These are phyloP conservation scores for Naumovozyma castellii DNA, from an alignment of 805 yeast genomes.

Conservation along the genomic window DNA sequence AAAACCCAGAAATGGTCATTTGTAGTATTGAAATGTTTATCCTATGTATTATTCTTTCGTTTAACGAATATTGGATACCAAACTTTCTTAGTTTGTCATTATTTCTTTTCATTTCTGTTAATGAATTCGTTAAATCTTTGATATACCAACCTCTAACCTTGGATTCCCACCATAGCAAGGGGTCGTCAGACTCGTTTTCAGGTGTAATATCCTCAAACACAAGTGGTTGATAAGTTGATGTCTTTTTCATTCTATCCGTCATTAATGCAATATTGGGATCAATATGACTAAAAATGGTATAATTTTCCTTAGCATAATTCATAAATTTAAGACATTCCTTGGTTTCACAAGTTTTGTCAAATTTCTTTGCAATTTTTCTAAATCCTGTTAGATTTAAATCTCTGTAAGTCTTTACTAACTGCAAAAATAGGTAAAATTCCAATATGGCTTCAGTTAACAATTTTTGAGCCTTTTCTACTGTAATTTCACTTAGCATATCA, in stretches of 20 bases:
- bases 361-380: constrained; percentile 81
- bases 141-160: constrained; percentile 33
- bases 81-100: constrained; percentile 22
- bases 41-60: constrained; percentile 28
- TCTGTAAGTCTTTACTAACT: constrained; percentile 39
- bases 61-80: constrained; percentile 23
- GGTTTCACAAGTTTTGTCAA: constrained; percentile 49
- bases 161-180: constrained; percentile 25
- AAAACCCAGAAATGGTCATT: constrained; percentile 55
- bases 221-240: constrained; percentile 9
- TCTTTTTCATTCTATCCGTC: constrained; percentile 20
- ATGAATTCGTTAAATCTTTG: constrained; percentile 24
- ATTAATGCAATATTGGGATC: constrained; percentile 19
- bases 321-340: constrained; percentile 20
- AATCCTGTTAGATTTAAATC: constrained; percentile 78
- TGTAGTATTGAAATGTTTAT: constrained; percentile 27
- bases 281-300: constrained; percentile 22
- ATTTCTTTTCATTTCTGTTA: constrained; percentile 22
- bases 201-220: constrained; percentile 9
- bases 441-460: constrained; percentile 23
- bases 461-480: constrained; percentile 8
- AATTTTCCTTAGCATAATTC: constrained; percentile 21
- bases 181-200: constrained; percentile 20
- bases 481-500: constrained; percentile 2
- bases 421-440: constrained; percentile 25